Evolutionary conservation across 495 filamentous ascomycete genomes (phyloP), one percentile per base, ranked within the genome.

Genomic region (Elaphomyces granulatus): DNA sequence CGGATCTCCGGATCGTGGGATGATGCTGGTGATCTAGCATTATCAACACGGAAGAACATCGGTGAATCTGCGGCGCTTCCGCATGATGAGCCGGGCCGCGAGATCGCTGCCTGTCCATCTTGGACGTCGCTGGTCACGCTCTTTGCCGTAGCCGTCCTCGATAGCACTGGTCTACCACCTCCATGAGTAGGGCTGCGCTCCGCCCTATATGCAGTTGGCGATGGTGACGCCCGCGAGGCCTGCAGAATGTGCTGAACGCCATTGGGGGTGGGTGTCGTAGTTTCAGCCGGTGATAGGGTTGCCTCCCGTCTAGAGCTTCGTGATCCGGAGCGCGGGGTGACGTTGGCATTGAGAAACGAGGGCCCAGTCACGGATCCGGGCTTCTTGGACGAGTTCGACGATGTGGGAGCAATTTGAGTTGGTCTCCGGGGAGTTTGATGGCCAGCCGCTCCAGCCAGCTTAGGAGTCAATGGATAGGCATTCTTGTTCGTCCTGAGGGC

Each of bases 1-100:
- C 57, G 55, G 36, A 44, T 32, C 18, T 57, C 52, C 12, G 42
- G 34, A 21, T 63, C 55, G 20, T 38, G 21, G 7, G 55, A 52
- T 19, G 49, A 40, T 20, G 42, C 43, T 17, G 58, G 45, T 9
- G 64, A 59, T 44, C 73, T 75, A n/a, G 68, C 75, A 43, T 83
- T 78, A 47, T 71, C 74, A 6, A 80, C 82, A 57, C 81, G 80
- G 50, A 87, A 86, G 61, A 87, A 86, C 56, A 77, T 79, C 20
- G 78, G 72, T 3, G 72, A 52, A 4, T 36, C 45, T 1, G 54
- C 36, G 0, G 50, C 41, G 18, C 48, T 32, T 8, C 62, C 61
- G 3, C 51, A 55, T n/a, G 54, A 54, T 0, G 61, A 60, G 31
- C 49, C 54, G 3, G 55, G 54, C 4, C 57, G 55, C 18, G 61